Percentiles rank a stretch among this genome's conserved stretches.
Evolutionary conservation across 2,329 filamentous ascomycete genomes (phyloP).

Genomic region (Exophiala xenobiotica): DNA sequence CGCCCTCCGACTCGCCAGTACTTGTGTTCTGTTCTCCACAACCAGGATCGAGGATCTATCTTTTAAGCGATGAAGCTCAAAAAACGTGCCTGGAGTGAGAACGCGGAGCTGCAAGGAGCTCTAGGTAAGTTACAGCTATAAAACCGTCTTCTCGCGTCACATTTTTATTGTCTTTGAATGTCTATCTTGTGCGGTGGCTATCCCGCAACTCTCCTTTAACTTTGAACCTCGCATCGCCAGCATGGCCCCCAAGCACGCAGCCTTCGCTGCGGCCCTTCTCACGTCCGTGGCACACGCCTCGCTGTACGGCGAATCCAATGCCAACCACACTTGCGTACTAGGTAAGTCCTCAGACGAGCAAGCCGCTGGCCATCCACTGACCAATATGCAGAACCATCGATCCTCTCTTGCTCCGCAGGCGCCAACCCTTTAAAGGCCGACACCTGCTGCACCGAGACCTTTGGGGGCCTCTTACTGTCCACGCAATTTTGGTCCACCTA

Average conservation of each 20-base stretch:
- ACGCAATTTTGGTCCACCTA: conserved; percentile 67
- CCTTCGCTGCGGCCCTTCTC: conserved; percentile 9
- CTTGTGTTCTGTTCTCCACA: too few species aligned
- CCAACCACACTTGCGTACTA: conserved; percentile 59
- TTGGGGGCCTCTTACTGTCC: conserved; percentile 59
- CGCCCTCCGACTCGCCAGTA: conserved; percentile 19
- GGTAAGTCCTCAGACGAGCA: conserved; percentile 33
- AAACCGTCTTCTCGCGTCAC: background rate
- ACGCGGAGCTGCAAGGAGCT: background rate
- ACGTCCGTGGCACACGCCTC: conserved; percentile 9
- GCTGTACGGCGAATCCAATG: conserved; percentile 49
- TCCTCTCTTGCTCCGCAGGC: conserved; percentile 51
- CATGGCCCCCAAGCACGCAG: conserved; percentile 15
- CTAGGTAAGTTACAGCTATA: background rate
- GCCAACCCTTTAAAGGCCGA: conserved; percentile 52
- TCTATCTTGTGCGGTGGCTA: too few species aligned
- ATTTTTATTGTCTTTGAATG: background rate
- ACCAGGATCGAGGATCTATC: background rate
- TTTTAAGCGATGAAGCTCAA: background rate
- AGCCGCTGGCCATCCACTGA: too few species aligned
- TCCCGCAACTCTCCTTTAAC: background rate
- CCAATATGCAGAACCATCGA: conserved; percentile 21
- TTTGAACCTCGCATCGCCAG: background rate
- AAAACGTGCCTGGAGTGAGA: background rate
- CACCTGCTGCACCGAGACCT: conserved; percentile 65